Base-by-base conservation (phyloP, 768 basidiomycete species). In the Pisolithus sp. region DNA sequence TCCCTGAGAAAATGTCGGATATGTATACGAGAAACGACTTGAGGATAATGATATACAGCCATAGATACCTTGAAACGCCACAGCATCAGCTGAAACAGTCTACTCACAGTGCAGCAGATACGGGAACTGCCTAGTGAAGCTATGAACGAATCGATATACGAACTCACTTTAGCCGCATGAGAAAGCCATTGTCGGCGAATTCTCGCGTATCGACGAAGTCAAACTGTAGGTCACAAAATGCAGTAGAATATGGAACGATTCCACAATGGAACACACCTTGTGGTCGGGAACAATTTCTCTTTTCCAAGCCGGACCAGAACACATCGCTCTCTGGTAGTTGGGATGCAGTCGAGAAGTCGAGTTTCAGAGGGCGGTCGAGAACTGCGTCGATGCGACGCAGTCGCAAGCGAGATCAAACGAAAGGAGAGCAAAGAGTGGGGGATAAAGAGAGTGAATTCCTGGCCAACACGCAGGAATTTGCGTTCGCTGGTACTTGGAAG, bases 21-120 rank as follows among this genome's bases (percentile, higher is more conserved):
- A 94, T 76, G 72, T 97, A 96, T 70, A 99, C 95, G 50, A 93
- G 82, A 74, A 98, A 88, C 30, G 90, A 92, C 70, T 96, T 97
- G 76, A 96, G 81, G 51, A 97, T 83, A 62, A 93, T 77, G 70
- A 94, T 74, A 72, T 96, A 98, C 51, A 95, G 73, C 85, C 89
- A 93, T 51, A 94, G 71, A 71, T 98, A 99, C 68, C 90, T 96
- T 23, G 50, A 38, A 26, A 23, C 30, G n/a, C 12, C 10, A n/a
- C 17, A 17, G 34, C 34, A 48, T 69, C 10, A 65, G n/a, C 31
- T 13, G 20, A n/a, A 43, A 17, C 52, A 40, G 34, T 31, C 28
- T 6, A 15, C 24, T 6, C 10, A 50, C 34, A 13, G 4, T 13
- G 8, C n/a, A 23, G 31, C n/a, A 36, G 8, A 34, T 36, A 23